Evolutionary conservation across 179 eudicot genomes (phyloP), one percentile per base, ranked within the genome.

Genomic region (Silene noctiflora): DNA sequence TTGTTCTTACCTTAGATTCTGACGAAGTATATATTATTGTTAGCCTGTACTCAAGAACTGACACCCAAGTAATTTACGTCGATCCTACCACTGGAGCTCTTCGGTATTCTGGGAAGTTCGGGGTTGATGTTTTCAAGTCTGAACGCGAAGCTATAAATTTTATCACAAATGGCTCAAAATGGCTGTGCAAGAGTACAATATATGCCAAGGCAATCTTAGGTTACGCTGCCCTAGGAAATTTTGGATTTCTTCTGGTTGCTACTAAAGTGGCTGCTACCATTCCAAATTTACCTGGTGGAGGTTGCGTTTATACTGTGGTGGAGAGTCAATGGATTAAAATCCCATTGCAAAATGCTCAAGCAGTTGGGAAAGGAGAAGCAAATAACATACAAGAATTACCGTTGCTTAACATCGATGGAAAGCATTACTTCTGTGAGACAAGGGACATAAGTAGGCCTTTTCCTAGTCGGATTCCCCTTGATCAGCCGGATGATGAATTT

Each of bases 61-160:
- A 93, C 79, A 93, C 97, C 63, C 97, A 91, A 84, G 92, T 95
- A 70, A 91, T 95, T 31, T 91, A 87, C 80, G 86, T 95, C 75
- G 99, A 95, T 79, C 99, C 99, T 70, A 88, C 99, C 21, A 93
- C 97, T 76, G 99, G 97, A 76, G 91, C 86, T 60, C 92, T 95
- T 78, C 46, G 86, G 67, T 87, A 88, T 79, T 68, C 67, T 48
- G 92, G 89, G 48, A 92, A 78, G 82, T 78, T 53, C 71, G 97
- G 97, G 69, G 74, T 83, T 76, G 97, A 94, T 80, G 82, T 88
- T 74, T 94, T 94, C 77, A 84, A 83, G 79, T 91, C 97, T 79
- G 93, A 93, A 81, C 85, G 86, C 17, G 91, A 93, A 86, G 99
- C 99, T 39, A 65, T 95, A 73, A 91, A 93, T 75, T 88, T 80